phyloP scores from a whole-genome alignment of 2,329 filamentous ascomycete genomes.

The Aurifilum marmelostoma region DNA sequence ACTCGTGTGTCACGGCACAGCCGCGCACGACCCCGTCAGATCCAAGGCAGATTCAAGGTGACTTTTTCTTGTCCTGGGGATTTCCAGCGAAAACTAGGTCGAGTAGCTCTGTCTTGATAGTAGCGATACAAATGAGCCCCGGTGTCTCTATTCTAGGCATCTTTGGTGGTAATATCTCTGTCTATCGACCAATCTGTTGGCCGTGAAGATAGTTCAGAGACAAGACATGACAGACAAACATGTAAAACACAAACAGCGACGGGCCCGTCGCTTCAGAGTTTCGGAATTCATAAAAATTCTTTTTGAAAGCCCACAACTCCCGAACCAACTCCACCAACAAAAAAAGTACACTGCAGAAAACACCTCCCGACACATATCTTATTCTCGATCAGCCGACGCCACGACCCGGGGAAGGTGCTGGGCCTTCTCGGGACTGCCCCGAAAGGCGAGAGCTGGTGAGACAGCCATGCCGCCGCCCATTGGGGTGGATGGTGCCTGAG shows the following conservation, averaged over 20 bases:
- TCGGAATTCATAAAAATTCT: neutral
- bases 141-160: neutral
- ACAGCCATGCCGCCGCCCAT: slow-evolving; percentile 39
- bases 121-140: neutral
- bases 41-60: neutral
- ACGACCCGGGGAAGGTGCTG: slow-evolving; percentile 35
- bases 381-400: slow-evolving; percentile 19
- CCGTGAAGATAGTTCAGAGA: neutral
- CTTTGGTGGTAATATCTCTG: neutral
- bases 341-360: neutral
- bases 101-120: neutral
- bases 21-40: too few species aligned
- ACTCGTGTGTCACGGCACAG: too few species aligned
- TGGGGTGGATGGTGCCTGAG: slow-evolving; percentile 37
- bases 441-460: slow-evolving; percentile 54
- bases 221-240: neutral
- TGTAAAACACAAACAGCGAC: neutral
- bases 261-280: neutral
- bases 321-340: neutral
- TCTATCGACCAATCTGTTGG: neutral
- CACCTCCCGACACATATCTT: neutral
- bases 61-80: neutral
- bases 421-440: slow-evolving; percentile 64
- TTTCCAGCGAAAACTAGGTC: neutral
- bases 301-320: slow-evolving; percentile 6